Evolutionary conservation across 352 stramenopile species (phyloP), one percentile per base, ranked within the genome.

Genomic region (Globisporangium okanoganense): DNA sequence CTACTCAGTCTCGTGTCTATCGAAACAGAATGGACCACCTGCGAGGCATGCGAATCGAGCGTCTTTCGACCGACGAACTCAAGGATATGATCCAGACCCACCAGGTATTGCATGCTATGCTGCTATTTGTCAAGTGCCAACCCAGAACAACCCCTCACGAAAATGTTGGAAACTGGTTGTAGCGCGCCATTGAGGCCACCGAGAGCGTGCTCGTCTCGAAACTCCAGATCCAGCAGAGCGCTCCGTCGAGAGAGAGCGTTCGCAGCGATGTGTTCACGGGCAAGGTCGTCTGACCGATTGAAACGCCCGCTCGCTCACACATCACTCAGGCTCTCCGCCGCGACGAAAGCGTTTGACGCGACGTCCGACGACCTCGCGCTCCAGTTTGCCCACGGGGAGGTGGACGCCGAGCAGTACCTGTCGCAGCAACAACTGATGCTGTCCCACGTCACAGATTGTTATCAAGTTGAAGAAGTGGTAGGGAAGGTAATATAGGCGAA

Each of bases 31-130:
- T 81, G 12, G 62, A 78, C 3, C 74, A 87, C 31, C 49, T 90
- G 1, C 50, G 79, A 8, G 77, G 75, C 50, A 64, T 66, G 2
- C 44, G 58, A 3, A 65, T 91, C 25, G 76, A 85, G 45, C 31
- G 25, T 2, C 59, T 76, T 9, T 58, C 66, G 6, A 65, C 66
- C 27, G 70, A 79, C 0, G 59, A 70, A 0, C 65, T 90, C 8
- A 88, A 85, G 50, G 68, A 75, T 18, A 69, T 88, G 9, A 82
- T 90, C 53, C 74, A 88, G 36, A 66, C 72, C 25, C 77, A 90
- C 60, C 70, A 90, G 61, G 80, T 82, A 65, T 29, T n/a, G 43
- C 20, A 52, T 35, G 50, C n/a, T n/a, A 62, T 52, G 56, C 7
- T 25, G 18, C 22, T 14, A 6, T 56, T 1, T 43, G 12, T 43